Base-by-base conservation (phyloP, 2,329 filamentous ascomycete species). In the Penicillium rolfsii region DNA sequence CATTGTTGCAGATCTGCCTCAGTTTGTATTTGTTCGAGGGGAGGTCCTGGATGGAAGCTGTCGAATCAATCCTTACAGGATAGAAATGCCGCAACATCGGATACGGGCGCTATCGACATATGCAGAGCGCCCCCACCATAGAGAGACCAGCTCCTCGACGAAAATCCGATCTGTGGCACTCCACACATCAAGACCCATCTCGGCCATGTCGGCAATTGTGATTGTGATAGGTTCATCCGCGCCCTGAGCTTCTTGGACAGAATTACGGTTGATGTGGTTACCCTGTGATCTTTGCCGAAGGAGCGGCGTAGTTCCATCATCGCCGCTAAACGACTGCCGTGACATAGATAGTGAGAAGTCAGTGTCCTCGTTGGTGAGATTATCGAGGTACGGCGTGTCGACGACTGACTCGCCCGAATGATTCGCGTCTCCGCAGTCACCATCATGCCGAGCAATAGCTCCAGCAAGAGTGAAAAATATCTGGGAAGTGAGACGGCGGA, bases 101-200 rank as follows among this genome's bases (percentile, higher is more conserved):
- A 83, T 77, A 28, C 74, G 73, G 19, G 75, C 77, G 40, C 76
- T 76, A 58, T 80, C 75, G 24, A 83, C 77, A 49, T 73, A 66
- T 7, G 79, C 79, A 38, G 75, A 72, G 19, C 79, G 72, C 22
- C 75, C 75, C 79, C 79, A 83, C 77, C 80, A 83, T 1, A 80
- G 68, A 14, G 62, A 64, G n/a, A 81, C 74, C 35, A 82, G 67
- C 59, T 82, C 78, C 61, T 79, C 74, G 12, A 81, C 76, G 60
- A 82, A 82, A 22, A 75, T 62, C 30, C 78, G 75, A 62, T 82
- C 81, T 4, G 78, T 73, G 16, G 74, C 75, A 58, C 80, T 82
- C 81, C 81, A 82, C 16, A 78, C 73, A 63, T 83, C 81, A 16
- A 83, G 74, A 3, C 81, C 80, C 80, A 83, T 82, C 41, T 77